phyloP scores from a whole-genome alignment of 306 rosid genomes.

The Vachellia collinsii region DNA sequence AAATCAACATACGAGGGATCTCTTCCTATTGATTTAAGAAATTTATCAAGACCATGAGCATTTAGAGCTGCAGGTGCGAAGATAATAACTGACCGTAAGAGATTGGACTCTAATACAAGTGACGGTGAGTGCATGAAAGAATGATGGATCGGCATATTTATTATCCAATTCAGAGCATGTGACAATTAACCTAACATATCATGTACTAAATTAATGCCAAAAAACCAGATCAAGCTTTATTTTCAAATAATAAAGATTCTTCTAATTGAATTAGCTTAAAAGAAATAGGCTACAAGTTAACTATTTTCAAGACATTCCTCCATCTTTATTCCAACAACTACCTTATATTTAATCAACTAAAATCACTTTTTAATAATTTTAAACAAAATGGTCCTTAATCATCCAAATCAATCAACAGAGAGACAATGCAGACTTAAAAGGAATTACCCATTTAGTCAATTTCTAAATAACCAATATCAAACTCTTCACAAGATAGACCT shows the following conservation, averaged over 20 bases:
- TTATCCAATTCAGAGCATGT: background rate
- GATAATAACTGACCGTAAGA: background rate
- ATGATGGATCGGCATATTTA: conserved; percentile 1
- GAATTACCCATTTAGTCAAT: conserved; percentile 21
- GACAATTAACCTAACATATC: conserved; percentile 6
- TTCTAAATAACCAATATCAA: background rate
- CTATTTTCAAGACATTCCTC: background rate
- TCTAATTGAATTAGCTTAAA: too few species aligned
- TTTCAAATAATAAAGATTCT: background rate
- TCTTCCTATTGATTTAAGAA: conserved; percentile 79
- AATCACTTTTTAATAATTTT: background rate
- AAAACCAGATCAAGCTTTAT: background rate
- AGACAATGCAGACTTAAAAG: background rate
- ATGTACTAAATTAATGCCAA: background rate
- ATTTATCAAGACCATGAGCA: conserved; percentile 67
- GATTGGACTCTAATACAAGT: background rate
- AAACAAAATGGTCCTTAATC: background rate
- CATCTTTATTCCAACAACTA: background rate
- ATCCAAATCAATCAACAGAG: conserved; percentile 4
- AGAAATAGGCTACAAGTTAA: background rate
- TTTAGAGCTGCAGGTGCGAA: conserved; percentile 63
- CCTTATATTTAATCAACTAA: background rate
- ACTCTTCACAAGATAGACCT: background rate
- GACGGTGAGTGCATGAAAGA: background rate
- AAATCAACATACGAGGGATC: conserved; percentile 82